Evolutionary conservation across 768 basidiomycete genomes (phyloP).

Genomic region (Mycena albidolilacea): DNA sequence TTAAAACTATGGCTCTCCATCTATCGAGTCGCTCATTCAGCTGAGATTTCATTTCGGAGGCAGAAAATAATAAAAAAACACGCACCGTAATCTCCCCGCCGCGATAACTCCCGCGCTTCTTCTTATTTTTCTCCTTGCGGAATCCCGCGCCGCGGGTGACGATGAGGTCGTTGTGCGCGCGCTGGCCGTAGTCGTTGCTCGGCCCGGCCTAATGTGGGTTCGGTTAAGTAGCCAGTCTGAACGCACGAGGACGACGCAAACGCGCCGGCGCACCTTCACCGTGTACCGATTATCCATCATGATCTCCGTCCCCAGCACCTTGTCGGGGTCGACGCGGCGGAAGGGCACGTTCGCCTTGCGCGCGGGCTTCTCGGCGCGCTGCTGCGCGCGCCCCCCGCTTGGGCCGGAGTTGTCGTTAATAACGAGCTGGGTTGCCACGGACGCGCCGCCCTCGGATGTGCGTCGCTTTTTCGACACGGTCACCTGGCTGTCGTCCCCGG

Average conservation of each 20-base stretch:
- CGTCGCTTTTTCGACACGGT: conserved; percentile 70
- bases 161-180: conserved; percentile 88
- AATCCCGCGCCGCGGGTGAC: conserved; percentile 96
- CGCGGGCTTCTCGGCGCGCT: conserved; percentile 48
- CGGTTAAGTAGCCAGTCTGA: not conserved
- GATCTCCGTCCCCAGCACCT: conserved; percentile 54
- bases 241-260: not conserved
- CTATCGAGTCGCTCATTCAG: conserved; percentile 52
- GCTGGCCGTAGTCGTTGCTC: conserved; percentile 88
- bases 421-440: conserved; percentile 62
- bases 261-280: conserved; percentile 70
- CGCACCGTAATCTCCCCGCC: conserved; percentile 95
- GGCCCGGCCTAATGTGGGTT: conserved; percentile 65
- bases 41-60: not conserved
- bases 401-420: conserved; percentile 19
- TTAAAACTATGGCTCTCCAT: conserved; percentile 92
- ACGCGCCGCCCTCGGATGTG: conserved; percentile 64
- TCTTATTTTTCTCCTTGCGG: conserved; percentile 99
- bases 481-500: conserved; percentile 49
- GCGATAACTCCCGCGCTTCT: conserved; percentile 94
- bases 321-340: conserved; percentile 80
- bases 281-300: conserved; percentile 84
- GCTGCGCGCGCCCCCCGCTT: not conserved
- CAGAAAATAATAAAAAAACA: conserved; percentile 43
- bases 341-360: conserved; percentile 77